Percentiles rank a stretch among this genome's conserved stretches.
Evolutionary conservation across 2,329 filamentous ascomycete species (phyloP).

Genomic region (Thermothelomyces thermophilus): DNA sequence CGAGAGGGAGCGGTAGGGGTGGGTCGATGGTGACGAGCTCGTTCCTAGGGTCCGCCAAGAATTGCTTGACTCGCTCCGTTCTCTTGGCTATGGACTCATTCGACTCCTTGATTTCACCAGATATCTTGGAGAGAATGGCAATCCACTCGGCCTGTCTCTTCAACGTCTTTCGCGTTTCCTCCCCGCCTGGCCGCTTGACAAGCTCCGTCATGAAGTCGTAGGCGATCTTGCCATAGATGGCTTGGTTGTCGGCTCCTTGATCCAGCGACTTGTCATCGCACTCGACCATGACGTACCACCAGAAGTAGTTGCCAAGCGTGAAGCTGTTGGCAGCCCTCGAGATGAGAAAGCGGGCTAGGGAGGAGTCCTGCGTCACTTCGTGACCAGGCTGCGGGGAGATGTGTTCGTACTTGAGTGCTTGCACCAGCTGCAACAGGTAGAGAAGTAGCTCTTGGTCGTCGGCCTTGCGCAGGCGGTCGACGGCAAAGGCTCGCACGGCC

Average conservation of each 20-base stretch:
- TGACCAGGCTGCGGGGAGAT: constrained; percentile 57
- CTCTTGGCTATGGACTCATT: constrained; percentile 73
- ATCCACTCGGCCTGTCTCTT: constrained; percentile 85
- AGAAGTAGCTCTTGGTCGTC: constrained; percentile 87
- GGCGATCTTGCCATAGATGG: constrained; percentile 85
- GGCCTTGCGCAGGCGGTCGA: constrained; percentile 83
- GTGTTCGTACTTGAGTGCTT: constrained; percentile 90
- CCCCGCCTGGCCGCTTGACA: constrained; percentile 62
- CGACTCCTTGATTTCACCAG: constrained; percentile 77
- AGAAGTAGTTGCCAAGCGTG: constrained; percentile 85
- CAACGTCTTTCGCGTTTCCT: constrained; percentile 67
- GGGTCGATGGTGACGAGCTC: constrained; percentile 78
- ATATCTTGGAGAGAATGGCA: constrained; percentile 78
- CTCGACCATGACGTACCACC: constrained; percentile 99
- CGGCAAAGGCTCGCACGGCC: constrained; percentile 84
- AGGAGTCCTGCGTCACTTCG: constrained; percentile 66
- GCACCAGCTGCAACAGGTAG: constrained; percentile 89
- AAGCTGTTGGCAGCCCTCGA: constrained; percentile 82
- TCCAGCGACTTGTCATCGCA: constrained; percentile 78
- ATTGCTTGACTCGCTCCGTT: constrained; percentile 75
- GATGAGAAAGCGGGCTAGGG: constrained; percentile 82
- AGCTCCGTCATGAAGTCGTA: constrained; percentile 94
- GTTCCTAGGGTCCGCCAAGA: constrained; percentile 81
- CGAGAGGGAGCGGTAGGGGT: constrained; percentile 78
- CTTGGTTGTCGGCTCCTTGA: constrained; percentile 67